Evolutionary conservation across 2,329 filamentous ascomycete genomes (phyloP), one percentile per base, ranked within the genome.

Genomic region (Drechmeria coniospora): DNA sequence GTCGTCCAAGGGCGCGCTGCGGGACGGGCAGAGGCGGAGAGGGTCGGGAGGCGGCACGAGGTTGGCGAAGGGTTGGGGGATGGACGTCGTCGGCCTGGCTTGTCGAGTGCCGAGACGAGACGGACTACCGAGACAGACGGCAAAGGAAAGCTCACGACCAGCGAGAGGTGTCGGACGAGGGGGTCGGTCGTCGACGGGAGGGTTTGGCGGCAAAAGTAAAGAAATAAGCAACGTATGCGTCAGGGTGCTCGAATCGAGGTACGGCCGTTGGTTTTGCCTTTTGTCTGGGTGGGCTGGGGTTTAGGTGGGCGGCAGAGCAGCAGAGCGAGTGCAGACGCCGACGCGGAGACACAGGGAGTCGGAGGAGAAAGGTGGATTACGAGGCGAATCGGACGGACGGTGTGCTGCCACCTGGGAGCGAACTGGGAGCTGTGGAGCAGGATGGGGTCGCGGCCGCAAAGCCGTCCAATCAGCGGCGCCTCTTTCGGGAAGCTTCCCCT

Each of bases 21-120:
- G 16, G 26, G 15, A n/a, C 26, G 20, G 19, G n/a, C 11, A 16
- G 28, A 20, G 19, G 16, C 20, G 13, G 26, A 28, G 15, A 13
- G 18, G 26, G 3, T 4, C 14, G n/a, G n/a, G 15, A 14, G 14
- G 18, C 3, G 5, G 10, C 5, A n/a, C 9, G 12, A n/a, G 10
- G 20, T 21, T 21, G 9, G 20, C 20, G 9, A 21, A 21, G 6
- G 18, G n/a, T n/a, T n/a, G n/a, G 18, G 18, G 18, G 18, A 10
- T 7, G 10, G 18, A 6, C 18, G 20, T 21, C 10, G 20, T 21
- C 20, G 20, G 10, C 20, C 18, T 13, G 13, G 15, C 8, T 21
- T 18, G 25, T 27, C 29, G 31, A 22, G 22, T 28, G 33, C 32
- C 31, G 32, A 29, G 33, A 30, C 23, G 26, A 26, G 25, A 24